Base-by-base conservation (phyloP, 192 early-diverging fungal genomes). In the Piromyces finnis region DNA sequence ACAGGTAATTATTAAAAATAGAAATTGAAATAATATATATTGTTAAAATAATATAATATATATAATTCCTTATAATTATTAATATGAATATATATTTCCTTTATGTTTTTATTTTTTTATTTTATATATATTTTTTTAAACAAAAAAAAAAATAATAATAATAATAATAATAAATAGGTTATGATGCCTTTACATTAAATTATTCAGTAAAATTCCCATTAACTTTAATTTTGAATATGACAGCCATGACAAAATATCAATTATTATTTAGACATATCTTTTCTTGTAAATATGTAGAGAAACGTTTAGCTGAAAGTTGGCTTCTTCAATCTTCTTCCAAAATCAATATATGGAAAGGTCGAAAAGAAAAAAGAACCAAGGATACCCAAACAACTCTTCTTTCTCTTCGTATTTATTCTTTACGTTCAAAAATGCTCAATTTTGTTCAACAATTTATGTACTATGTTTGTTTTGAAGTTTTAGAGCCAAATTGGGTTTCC, bases 381-480 rank as follows among this genome's bases (percentile, higher is more conserved):
- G 51, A 68, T 68, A n/a, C 51, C 22, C 26, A 68, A 68, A 68
- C 51, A 0, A 68, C 51, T 4, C 22, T 68, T n/a, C 51, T 86
- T 59, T 84, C 91, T 78, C 87, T 89, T 13, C 88, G 91, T 29
- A 87, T 96, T 28, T 92, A 89, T 82, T 89, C 90, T 13, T 84
- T 96, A 27, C 90, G 95, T 35, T 89, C 89, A 36, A 91, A 91
- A 37, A 98, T 99, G 91, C 83, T 97, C 35, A 88, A 92, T n/a
- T 95, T 94, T 86, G 88, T 98, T 22, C 95, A 97, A 80, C 94
- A 97, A 84, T 92, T 97, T 83, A 84, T 95, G 82, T 94, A 94
- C 83, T 97, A 96, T 82, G 88, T 93, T 39, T 93, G 92, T 79
- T 94, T 90, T 81, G 96, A 99, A 83, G 96, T 97, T 12, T 87